These are phyloP conservation scores for Chrysosporium keratinophilum DNA, from an alignment of 2,329 filamentous ascomycete species.

Conservation along the genomic window DNA sequence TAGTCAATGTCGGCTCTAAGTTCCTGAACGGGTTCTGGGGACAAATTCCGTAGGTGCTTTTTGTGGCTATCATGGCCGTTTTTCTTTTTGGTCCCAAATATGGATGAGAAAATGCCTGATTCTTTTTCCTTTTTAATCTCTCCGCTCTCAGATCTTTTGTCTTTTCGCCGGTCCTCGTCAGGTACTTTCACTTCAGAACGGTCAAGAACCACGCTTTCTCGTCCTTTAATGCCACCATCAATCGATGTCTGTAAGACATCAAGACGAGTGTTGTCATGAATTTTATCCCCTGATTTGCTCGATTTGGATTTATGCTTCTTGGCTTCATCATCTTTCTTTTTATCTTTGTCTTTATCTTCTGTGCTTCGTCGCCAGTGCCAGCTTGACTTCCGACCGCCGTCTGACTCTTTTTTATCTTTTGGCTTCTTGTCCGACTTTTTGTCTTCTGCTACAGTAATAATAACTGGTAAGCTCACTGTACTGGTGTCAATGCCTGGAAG, in stretches of 20 bases:
- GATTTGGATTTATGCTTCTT: constrained; percentile 59
- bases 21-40: constrained; percentile 68
- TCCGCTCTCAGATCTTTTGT: constrained; percentile 60
- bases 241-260: constrained; percentile 83
- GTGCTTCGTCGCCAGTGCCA: constrained; percentile 65
- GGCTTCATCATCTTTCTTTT: constrained; percentile 43
- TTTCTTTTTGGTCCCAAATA: constrained; percentile 88
- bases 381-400: constrained; percentile 63
- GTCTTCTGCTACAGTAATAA: constrained; percentile 65
- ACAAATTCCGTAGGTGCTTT: constrained; percentile 65
- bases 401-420: constrained; percentile 60
- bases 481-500: constrained; percentile 59
- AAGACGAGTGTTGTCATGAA: constrained; percentile 68
- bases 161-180: constrained; percentile 59
- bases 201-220: constrained; percentile 77
- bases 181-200: constrained; percentile 66
- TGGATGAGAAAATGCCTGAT: constrained; percentile 72
- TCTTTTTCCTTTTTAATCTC: constrained; percentile 80
- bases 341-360: constrained; percentile 62
- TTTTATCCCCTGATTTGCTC: constrained; percentile 42
- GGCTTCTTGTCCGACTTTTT: constrained; percentile 58
- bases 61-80: constrained; percentile 65
- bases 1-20: constrained; percentile 85
- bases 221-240: constrained; percentile 45
- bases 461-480: constrained; percentile 69